Evolutionary conservation across 768 basidiomycete genomes (phyloP).

Genomic region (Psilocybe cubensis): DNA sequence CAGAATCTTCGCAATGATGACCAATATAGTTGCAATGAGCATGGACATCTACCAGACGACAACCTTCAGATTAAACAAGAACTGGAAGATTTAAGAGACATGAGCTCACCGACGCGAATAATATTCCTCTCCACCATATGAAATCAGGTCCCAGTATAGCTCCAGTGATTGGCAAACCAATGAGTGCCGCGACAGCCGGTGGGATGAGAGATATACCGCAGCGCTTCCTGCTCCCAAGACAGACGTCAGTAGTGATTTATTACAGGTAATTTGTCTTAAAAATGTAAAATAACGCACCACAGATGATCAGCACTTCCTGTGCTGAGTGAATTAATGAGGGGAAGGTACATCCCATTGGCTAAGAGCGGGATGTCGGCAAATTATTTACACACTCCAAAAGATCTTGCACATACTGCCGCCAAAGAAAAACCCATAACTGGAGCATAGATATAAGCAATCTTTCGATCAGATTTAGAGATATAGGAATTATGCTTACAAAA

Average conservation of each 20-base stretch:
- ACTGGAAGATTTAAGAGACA: neutral
- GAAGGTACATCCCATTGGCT: conserved; percentile 8
- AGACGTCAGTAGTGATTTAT: neutral
- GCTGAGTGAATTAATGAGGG: neutral
- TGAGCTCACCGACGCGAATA: conserved; percentile 10
- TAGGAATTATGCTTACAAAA: neutral
- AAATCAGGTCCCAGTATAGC: conserved; percentile 7
- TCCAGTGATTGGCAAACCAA: conserved; percentile 11
- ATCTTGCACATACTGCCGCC: neutral
- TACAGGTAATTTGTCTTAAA: neutral
- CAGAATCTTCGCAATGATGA: neutral
- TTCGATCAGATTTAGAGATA: too few relatives aligned
- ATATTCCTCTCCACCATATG: conserved; percentile 15
- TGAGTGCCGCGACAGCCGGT: conserved; percentile 7
- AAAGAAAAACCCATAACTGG: conserved; percentile 13
- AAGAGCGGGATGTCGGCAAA: neutral
- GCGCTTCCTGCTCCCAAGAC: neutral
- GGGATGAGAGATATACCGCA: conserved; percentile 10
- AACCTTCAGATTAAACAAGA: neutral
- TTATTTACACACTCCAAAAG: neutral
- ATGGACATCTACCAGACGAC: neutral
- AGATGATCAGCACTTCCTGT: neutral
- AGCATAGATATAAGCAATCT: neutral
- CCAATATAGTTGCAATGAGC: neutral
- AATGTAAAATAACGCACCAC: neutral